Percentiles rank a stretch among this genome's conserved stretches.
Evolutionary conservation across 805 yeast species (phyloP).

Genomic region (Starmerella sp.): DNA sequence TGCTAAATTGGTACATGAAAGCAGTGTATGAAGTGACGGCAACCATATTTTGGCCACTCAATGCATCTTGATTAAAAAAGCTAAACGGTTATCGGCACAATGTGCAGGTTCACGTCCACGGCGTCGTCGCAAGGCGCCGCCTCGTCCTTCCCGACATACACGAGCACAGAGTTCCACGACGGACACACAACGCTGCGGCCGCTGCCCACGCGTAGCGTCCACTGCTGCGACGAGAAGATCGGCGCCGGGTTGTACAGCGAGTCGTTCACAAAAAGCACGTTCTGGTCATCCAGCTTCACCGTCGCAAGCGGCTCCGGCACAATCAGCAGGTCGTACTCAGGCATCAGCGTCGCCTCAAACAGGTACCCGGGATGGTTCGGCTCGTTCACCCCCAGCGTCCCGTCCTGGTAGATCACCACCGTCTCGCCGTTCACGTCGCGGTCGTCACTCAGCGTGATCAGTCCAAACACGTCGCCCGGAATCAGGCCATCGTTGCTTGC

Average conservation of each 20-base stretch:
- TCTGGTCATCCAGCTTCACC: slow-evolving; percentile 20
- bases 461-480: slow-evolving; percentile 25
- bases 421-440: slow-evolving; percentile 16
- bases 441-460: slow-evolving; percentile 16
- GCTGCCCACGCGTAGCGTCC: slow-evolving; percentile 11
- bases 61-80: background rate
- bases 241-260: slow-evolving; percentile 21
- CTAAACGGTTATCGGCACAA: slow-evolving; percentile 14
- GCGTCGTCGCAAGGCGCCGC: slow-evolving; percentile 19
- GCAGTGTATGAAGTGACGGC: background rate
- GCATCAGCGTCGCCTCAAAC: slow-evolving; percentile 21
- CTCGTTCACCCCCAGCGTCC: slow-evolving; percentile 21
- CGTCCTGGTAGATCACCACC: slow-evolving; percentile 21
- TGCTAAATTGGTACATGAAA: too few species aligned
- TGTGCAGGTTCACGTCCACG: slow-evolving; percentile 19
- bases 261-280: slow-evolving; percentile 19
- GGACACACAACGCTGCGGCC: slow-evolving; percentile 23
- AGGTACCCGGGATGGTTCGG: slow-evolving; percentile 20
- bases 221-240: slow-evolving; percentile 17
- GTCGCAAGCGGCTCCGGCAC: slow-evolving; percentile 24
- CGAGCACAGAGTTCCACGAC: slow-evolving; percentile 21
- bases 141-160: slow-evolving; percentile 11
- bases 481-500: slow-evolving; percentile 1
- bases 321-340: slow-evolving; percentile 23
- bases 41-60: background rate